Evolutionary conservation across 108 stramenopile species (phyloP).

Genomic region (Fistulifera solaris): DNA sequence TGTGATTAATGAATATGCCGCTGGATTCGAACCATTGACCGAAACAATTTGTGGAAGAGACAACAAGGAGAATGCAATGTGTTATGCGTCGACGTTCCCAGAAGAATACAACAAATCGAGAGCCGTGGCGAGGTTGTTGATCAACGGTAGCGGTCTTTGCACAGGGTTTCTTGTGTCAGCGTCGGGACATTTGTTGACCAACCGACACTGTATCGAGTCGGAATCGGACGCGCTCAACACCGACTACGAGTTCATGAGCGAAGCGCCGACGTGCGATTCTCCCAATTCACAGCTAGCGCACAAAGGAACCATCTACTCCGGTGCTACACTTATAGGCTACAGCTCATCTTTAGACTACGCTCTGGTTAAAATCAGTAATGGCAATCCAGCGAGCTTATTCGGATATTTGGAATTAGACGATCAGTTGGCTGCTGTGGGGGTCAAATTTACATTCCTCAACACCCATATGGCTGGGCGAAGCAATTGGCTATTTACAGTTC

Average conservation of each 20-base stretch:
- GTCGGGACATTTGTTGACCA: background rate
- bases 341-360: too few species aligned
- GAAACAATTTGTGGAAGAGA: background rate
- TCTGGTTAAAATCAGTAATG: too few species aligned
- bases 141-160: slow-evolving; percentile 7
- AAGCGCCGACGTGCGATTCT: background rate
- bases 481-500: background rate
- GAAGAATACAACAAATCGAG: background rate
- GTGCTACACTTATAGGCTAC: too few species aligned
- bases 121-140: slow-evolving; percentile 7
- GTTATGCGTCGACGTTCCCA: background rate
- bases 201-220: slow-evolving; percentile 2
- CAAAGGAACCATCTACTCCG: too few species aligned
- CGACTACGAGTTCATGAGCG: slow-evolving; percentile 3
- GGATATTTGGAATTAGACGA: slow-evolving; percentile 9
- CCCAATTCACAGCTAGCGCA: too few species aligned
- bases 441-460: slow-evolving; percentile 10
- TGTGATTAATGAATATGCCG: background rate
- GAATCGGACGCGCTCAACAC: slow-evolving; percentile 1
- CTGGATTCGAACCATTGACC: background rate
- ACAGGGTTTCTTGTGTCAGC: slow-evolving; percentile 3
- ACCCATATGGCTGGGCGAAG: slow-evolving; percentile 7
- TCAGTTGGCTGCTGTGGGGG: background rate
- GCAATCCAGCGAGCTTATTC: too few species aligned
- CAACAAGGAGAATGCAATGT: slow-evolving; percentile 1